These are phyloP conservation scores for Schizonepeta tenuifolia DNA, from an alignment of 257 asterid species.

Conservation along the genomic window DNA sequence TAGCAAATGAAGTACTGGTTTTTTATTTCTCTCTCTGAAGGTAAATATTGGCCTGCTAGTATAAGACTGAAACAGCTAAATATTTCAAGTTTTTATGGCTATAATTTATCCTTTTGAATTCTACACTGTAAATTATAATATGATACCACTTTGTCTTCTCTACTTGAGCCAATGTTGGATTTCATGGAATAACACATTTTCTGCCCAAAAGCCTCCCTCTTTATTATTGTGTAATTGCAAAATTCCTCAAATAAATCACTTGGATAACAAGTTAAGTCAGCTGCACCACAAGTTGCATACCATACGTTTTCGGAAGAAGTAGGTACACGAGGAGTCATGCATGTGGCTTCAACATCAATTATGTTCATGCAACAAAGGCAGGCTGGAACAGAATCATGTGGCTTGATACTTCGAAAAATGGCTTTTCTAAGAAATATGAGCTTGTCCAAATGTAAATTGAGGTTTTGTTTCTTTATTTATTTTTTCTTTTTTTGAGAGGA, in stretches of 20 bases:
- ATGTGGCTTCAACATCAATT: neutral
- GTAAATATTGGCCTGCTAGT: neutral
- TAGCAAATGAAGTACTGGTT: neutral
- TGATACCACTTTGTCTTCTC: too few species aligned
- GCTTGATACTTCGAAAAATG: too few species aligned
- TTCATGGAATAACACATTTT: neutral
- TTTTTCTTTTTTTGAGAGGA: too few species aligned
- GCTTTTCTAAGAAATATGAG: too few species aligned
- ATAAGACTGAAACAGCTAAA: neutral
- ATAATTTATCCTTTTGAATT: too few species aligned
- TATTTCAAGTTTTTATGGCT: too few species aligned
- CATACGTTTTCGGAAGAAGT: neutral
- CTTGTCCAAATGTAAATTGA: neutral
- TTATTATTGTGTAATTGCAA: neutral
- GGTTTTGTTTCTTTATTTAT: too few species aligned
- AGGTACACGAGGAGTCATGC: neutral
- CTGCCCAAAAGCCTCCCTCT: neutral
- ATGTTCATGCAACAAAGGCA: too few species aligned
- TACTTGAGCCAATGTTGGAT: neutral
- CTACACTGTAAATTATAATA: too few species aligned
- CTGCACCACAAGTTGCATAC: neutral
- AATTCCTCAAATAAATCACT: too few species aligned
- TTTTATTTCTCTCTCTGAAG: neutral
- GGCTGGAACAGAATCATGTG: too few species aligned
- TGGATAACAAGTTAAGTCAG: neutral